Evolutionary conservation across 2,329 filamentous ascomycete genomes (phyloP).

Genomic region (Dothistroma septosporum): DNA sequence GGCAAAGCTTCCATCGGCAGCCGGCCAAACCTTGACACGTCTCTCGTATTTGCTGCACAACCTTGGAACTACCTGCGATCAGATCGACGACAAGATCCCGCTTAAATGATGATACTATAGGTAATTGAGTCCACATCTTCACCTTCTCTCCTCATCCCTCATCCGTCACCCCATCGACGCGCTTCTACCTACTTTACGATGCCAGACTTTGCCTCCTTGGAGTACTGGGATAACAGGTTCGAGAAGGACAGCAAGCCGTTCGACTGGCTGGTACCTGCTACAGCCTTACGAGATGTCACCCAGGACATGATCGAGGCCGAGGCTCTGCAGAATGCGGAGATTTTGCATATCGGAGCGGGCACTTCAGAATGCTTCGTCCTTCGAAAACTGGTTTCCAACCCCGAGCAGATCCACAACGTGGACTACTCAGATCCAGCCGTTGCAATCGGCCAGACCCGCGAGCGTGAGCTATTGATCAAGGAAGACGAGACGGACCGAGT

Average conservation of each 20-base stretch:
- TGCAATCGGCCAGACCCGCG: constrained; percentile 17
- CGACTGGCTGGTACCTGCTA: constrained; percentile 23
- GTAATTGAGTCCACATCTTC: not conserved
- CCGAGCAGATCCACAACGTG: constrained; percentile 22
- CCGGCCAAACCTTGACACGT: not conserved
- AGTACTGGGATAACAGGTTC: constrained; percentile 24
- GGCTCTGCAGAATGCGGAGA: constrained; percentile 12
- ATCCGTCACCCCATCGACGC: not conserved
- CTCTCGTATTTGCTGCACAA: not conserved
- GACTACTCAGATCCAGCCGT: constrained; percentile 21
- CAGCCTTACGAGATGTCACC: constrained; percentile 15
- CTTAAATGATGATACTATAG: not conserved
- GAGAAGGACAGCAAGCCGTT: constrained; percentile 16
- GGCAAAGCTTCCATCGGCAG: not conserved
- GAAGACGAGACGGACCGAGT: constrained; percentile 2
- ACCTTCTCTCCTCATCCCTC: not conserved
- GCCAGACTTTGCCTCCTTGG: constrained; percentile 21
- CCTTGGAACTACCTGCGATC: not conserved
- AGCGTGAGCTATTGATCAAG: constrained; percentile 17
- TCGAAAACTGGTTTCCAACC: constrained; percentile 15
- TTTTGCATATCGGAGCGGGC: constrained; percentile 22
- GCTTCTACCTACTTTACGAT: constrained; percentile 4
- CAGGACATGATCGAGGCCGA: constrained; percentile 17
- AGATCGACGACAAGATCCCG: not conserved
- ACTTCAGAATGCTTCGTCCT: constrained; percentile 18